Evolutionary conservation across 2,329 filamentous ascomycete genomes (phyloP), one percentile per base, ranked within the genome.

Genomic region (Talaromyces sp.): DNA sequence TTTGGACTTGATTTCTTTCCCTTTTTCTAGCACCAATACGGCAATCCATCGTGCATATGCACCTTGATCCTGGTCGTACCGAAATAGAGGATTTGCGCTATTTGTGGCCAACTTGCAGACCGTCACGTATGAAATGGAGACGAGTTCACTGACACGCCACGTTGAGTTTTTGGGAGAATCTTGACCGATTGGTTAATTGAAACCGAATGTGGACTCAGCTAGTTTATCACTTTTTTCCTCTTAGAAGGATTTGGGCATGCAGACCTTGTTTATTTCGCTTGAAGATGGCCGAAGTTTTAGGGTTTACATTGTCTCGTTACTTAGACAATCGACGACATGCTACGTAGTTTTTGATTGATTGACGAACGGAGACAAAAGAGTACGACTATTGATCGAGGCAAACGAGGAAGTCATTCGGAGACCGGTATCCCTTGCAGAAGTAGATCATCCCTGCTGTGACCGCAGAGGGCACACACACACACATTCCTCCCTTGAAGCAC

Each of bases 351-450:
- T 4, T 17, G 1, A 19, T 8, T 21, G 4, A 11, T 5, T 11
- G 5, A 11, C 5, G 10, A 33, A 21, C 28, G 2, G 10, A 21
- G 28, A n/a, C 28, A 19, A n/a, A 9, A 31, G n/a, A 15, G 43
- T 19, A 4, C 5, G 15, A 48, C n/a, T 21, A 33, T 35, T 35
- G 45, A 48, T 8, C n/a, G 19, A 21, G 17, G 13, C 45, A 48
- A 35, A 33, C 10, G 45, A 48, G 5, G 11, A 15, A 19, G 11
- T 35, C 3, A 15, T 35, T 35, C 33, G 53, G 43, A 39, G 21
- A 15, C 28, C 37, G 36, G 36, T 37, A 57, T 51, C 46, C 56
- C 56, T 57, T 57, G 56, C 56, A 39, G 10, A 8, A 31, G 56
- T 36, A 31, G 35, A 43, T 39, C 37, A 17, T 36, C 46, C 46